A percentile compares a stretch with the other conserved stretches of the same genome.
Evolutionary conservation across 441 rosid species (phyloP).

Genomic region (Lepidium campestre): DNA sequence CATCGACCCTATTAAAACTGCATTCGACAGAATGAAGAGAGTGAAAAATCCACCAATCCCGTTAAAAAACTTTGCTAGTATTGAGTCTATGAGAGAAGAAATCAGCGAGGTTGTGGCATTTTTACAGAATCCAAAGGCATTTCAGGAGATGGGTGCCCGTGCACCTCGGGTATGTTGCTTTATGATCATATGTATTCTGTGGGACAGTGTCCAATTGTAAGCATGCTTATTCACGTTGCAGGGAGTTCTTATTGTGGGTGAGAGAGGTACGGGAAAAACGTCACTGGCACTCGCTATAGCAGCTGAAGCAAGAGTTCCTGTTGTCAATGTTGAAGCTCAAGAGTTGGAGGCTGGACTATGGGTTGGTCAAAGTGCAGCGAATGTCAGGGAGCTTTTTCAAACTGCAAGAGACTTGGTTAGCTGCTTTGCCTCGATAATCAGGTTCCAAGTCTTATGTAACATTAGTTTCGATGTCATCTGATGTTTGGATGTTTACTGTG

Average conservation of each 20-base stretch:
- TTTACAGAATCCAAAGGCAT: slow-evolving; percentile 87
- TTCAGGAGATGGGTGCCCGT: slow-evolving; percentile 95
- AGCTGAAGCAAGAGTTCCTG: slow-evolving; percentile 96
- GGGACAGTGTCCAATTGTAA: not conserved
- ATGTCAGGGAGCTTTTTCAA: slow-evolving; percentile 96
- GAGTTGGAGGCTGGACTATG: slow-evolving; percentile 96
- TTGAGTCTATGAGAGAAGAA: slow-evolving; percentile 97
- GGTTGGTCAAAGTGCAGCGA: slow-evolving; percentile 99
- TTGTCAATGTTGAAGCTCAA: slow-evolving; percentile 82
- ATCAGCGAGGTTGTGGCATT: slow-evolving; percentile 95
- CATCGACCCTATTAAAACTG: slow-evolving; percentile 77
- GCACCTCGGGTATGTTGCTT: slow-evolving; percentile 82
- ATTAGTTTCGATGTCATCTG: not conserved
- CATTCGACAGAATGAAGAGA: slow-evolving; percentile 96
- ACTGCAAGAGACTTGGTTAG: slow-evolving; percentile 94
- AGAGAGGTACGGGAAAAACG: slow-evolving; percentile 96
- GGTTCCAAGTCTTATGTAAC: not conserved
- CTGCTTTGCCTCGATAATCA: not conserved
- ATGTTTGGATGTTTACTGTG: slow-evolving; percentile 22
- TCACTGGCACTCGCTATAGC: slow-evolving; percentile 93
- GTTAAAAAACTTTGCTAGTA: slow-evolving; percentile 78
- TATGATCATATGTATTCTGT: slow-evolving; percentile 11
- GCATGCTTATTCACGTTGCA: slow-evolving; percentile 34
- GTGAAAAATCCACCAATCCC: slow-evolving; percentile 97
- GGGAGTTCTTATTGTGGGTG: slow-evolving; percentile 99